These are phyloP conservation scores for Salinomyces thailandicus DNA, from an alignment of 2,329 filamentous ascomycete genomes.

Conservation along the genomic window DNA sequence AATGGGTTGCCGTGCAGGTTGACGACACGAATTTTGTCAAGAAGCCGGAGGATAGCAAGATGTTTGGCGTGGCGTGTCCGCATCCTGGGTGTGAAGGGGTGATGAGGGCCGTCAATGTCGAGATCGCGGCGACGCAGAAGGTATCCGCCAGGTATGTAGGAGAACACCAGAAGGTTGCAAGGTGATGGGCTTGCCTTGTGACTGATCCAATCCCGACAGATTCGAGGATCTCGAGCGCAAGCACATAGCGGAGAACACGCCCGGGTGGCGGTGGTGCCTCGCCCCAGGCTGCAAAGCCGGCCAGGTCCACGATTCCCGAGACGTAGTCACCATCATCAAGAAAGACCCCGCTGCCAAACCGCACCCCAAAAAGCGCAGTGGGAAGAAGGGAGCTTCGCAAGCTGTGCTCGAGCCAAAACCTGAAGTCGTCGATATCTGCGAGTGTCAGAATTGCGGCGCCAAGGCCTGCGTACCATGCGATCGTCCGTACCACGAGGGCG, in stretches of 20 bases:
- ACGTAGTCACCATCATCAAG: neutral
- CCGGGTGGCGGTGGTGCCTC: constrained; percentile 44
- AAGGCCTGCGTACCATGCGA: constrained; percentile 24
- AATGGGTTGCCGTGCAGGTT: constrained; percentile 27
- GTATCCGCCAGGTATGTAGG: constrained; percentile 39
- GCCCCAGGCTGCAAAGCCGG: constrained; percentile 40
- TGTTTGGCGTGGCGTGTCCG: constrained; percentile 29
- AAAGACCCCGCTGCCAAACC: neutral
- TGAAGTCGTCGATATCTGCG: constrained; percentile 19
- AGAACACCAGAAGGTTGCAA: no score
- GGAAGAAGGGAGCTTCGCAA: neutral
- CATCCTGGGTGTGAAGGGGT: constrained; percentile 32
- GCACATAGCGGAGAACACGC: constrained; percentile 17
- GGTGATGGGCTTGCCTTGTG: no score
- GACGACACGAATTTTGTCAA: constrained; percentile 9
- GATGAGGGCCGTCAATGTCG: constrained; percentile 37
- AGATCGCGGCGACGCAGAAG: constrained; percentile 34
- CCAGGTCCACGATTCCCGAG: constrained; percentile 30
- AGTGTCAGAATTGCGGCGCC: constrained; percentile 20
- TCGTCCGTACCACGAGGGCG: constrained; percentile 21
- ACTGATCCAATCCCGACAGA: constrained; percentile 25
- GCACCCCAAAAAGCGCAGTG: neutral
- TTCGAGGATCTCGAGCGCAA: constrained; percentile 22
- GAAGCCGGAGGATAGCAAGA: constrained; percentile 4
- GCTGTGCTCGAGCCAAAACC: neutral